Evolutionary conservation across 169 alveolate species (phyloP).

Genomic region (Plasmodium vinckei): DNA sequence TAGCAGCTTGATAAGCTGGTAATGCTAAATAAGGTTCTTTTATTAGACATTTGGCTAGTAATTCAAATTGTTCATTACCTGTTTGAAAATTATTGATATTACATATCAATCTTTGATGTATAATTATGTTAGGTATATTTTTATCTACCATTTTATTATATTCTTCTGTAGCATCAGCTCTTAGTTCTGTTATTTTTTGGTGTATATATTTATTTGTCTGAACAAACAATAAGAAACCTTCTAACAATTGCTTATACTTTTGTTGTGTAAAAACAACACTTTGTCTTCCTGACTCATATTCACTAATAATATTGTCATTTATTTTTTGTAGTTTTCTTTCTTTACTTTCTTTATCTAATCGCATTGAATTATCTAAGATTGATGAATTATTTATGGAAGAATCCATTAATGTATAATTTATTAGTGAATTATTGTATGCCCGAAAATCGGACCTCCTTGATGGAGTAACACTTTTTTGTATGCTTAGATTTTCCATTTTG

Average conservation of each 20-base stretch:
- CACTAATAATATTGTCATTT: slow-evolving; percentile 59
- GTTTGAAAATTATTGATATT: slow-evolving; percentile 81
- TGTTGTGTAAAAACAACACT: slow-evolving; percentile 74
- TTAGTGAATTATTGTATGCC: slow-evolving; percentile 23
- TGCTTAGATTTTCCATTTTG: slow-evolving; percentile 44
- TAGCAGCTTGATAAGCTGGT: slow-evolving; percentile 90
- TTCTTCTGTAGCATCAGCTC: slow-evolving; percentile 67
- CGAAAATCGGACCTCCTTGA: slow-evolving; percentile 47
- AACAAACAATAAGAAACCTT: slow-evolving; percentile 49
- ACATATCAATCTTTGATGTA: slow-evolving; percentile 81
- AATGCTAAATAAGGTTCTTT: slow-evolving; percentile 86
- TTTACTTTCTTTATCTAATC: slow-evolving; percentile 43
- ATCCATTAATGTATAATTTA: slow-evolving; percentile 65
- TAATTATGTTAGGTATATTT: slow-evolving; percentile 79
- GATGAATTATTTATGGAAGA: slow-evolving; percentile 63
- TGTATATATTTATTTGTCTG: slow-evolving; percentile 67
- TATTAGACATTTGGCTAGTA: slow-evolving; percentile 79
- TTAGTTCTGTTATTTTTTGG: slow-evolving; percentile 53
- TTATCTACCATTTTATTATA: slow-evolving; percentile 61
- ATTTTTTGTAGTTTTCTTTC: slow-evolving; percentile 48
- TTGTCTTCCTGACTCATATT: slow-evolving; percentile 71
- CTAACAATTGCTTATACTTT: slow-evolving; percentile 63
- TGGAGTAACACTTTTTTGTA: slow-evolving; percentile 47
- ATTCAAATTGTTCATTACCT: slow-evolving; percentile 78
- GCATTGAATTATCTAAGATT: slow-evolving; percentile 56